A percentile compares a stretch with the other conserved stretches of the same genome.
Evolutionary conservation across 345 rosid species (phyloP).

Genomic region (Lepidium didymum): DNA sequence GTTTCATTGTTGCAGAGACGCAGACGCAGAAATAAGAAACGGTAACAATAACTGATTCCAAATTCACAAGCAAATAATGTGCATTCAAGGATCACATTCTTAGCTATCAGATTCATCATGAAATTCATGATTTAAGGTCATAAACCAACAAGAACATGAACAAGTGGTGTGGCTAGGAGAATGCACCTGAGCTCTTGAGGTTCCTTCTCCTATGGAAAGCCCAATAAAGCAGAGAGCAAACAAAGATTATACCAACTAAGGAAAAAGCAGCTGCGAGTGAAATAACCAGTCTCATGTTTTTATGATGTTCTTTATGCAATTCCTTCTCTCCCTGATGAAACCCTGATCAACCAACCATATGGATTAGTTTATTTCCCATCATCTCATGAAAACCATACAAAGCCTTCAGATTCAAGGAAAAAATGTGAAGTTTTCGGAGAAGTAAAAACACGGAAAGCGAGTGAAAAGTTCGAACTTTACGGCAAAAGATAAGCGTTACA

Average conservation of each 20-base stretch:
- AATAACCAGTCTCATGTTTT: slow-evolving; percentile 37
- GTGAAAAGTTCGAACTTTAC: slow-evolving; percentile 3
- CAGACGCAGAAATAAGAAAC: background rate
- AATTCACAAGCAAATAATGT: background rate
- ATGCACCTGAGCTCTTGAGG: slow-evolving; percentile 47
- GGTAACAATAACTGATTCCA: no score
- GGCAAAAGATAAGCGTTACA: slow-evolving; percentile 2
- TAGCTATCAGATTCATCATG: background rate
- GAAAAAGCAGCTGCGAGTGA: slow-evolving; percentile 53
- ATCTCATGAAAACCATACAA: background rate
- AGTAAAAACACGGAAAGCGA: background rate
- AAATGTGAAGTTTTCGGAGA: background rate
- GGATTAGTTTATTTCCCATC: background rate
- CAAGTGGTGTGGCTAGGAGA: background rate
- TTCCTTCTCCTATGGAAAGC: slow-evolving; percentile 35
- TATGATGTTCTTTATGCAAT: slow-evolving; percentile 33
- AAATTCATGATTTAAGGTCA: background rate
- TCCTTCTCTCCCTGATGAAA: slow-evolving; percentile 30
- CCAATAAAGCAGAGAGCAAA: slow-evolving; percentile 47
- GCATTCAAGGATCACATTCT: background rate
- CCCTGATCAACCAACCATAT: slow-evolving; percentile 35
- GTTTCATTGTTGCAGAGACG: background rate
- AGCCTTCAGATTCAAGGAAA: slow-evolving; percentile 8
- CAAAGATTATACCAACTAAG: slow-evolving; percentile 37
- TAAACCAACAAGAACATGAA: slow-evolving; percentile 3